phyloP scores from a whole-genome alignment of 164 flowering plant genomes.

The Brasenia schreberi region DNA sequence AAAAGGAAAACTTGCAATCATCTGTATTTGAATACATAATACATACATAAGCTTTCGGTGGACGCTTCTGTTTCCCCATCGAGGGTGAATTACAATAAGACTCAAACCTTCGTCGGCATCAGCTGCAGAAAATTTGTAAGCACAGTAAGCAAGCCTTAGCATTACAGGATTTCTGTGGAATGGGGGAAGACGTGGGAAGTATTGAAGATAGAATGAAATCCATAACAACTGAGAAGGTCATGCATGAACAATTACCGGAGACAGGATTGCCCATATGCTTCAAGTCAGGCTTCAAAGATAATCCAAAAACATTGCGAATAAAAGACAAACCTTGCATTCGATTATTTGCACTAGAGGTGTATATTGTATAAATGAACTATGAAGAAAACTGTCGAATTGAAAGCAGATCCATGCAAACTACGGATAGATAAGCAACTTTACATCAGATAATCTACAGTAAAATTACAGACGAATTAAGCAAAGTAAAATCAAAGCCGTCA shows the following conservation, averaged over 20 bases:
- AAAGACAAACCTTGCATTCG: not conserved
- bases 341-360: not conserved
- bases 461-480: no score
- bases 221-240: not conserved
- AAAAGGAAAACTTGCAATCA: not conserved
- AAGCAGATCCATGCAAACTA: no score
- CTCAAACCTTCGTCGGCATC: constrained; percentile 51
- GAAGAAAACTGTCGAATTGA: not conserved
- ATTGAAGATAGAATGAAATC: no score
- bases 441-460: no score
- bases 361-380: not conserved
- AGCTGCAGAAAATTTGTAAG: constrained; percentile 25
- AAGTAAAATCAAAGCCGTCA: no score
- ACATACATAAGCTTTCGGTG: constrained; percentile 56
- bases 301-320: constrained; percentile 6
- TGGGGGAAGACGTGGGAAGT: not conserved
- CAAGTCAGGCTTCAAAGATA: constrained; percentile 72
- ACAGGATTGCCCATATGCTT: constrained; percentile 50
- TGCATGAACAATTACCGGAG: constrained; percentile 50
- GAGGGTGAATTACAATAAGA: constrained; percentile 86
- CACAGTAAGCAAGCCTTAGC: not conserved
- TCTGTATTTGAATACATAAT: not conserved
- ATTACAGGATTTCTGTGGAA: not conserved
- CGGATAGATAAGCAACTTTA: no score
- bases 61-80: constrained; percentile 95